Evolutionary conservation across 2,329 filamentous ascomycete genomes (phyloP).

Genomic region (Penicillium occitanis): DNA sequence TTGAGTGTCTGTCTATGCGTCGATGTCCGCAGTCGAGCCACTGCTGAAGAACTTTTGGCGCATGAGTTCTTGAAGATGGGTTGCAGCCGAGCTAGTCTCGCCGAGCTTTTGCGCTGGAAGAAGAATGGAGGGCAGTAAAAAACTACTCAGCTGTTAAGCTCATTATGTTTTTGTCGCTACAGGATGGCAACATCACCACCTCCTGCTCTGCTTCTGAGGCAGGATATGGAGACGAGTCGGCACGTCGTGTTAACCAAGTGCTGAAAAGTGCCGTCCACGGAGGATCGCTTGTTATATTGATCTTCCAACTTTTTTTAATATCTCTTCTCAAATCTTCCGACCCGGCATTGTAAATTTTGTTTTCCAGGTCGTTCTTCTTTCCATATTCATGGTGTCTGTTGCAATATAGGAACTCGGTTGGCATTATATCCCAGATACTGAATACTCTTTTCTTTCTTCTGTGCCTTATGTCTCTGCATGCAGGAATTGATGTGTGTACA

Average conservation of each 20-base stretch:
- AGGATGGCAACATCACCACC: constrained; percentile 3
- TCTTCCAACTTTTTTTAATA: not conserved
- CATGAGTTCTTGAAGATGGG: constrained; percentile 95
- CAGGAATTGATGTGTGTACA: not conserved
- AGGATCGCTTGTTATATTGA: not conserved
- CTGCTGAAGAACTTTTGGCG: constrained; percentile 80
- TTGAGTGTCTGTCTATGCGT: constrained; percentile 94
- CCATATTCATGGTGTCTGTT: constrained; percentile 11
- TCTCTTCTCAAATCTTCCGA: constrained; percentile 4
- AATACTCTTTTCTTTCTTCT: constrained; percentile 10
- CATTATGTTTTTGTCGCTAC: not conserved
- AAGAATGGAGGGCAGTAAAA: constrained; percentile 43
- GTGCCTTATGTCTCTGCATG: constrained; percentile 2
- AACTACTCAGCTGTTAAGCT: not conserved
- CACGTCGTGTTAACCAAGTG: constrained; percentile 12
- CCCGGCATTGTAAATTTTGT: constrained; percentile 11
- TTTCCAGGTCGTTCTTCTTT: not conserved
- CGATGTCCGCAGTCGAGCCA: constrained; percentile 91
- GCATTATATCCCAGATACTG: constrained; percentile 16
- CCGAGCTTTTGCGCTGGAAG: constrained; percentile 76
- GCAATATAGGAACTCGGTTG: constrained; percentile 18
- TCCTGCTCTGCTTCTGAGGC: not conserved
- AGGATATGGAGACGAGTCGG: constrained; percentile 8
- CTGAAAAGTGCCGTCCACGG: constrained; percentile 17
- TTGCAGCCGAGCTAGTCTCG: constrained; percentile 76